Evolutionary conservation across 2,329 filamentous ascomycete genomes (phyloP).

Genomic region (Beauveria pseudobassiana): DNA sequence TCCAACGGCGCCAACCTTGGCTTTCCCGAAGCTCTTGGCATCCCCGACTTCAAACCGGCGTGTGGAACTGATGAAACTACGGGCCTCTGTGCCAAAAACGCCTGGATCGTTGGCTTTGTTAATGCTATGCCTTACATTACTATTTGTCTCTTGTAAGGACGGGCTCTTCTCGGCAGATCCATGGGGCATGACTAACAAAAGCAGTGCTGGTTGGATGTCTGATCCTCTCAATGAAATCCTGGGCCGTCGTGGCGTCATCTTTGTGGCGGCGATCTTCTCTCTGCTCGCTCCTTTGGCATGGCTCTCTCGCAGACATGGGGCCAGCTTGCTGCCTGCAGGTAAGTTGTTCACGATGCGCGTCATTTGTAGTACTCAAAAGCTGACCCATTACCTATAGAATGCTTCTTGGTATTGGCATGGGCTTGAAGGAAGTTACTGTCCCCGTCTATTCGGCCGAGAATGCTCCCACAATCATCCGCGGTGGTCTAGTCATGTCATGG

Average conservation of each 20-base stretch:
- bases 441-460: constrained; percentile 49
- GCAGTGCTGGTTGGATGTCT: constrained; percentile 51
- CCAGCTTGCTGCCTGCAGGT: constrained; percentile 47
- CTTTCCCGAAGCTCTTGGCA: constrained; percentile 37
- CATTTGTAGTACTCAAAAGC: not conserved
- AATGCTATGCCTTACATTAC: constrained; percentile 42
- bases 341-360: constrained; percentile 18
- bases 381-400: constrained; percentile 18
- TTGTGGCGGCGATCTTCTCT: constrained; percentile 55
- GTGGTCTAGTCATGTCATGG: constrained; percentile 27
- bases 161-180: not conserved
- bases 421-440: constrained; percentile 40
- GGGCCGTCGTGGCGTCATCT: constrained; percentile 58
- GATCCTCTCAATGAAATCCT: constrained; percentile 52
- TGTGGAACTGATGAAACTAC: constrained; percentile 27
- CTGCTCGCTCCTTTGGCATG: constrained; percentile 52
- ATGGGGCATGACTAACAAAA: constrained; percentile 13
- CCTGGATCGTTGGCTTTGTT: constrained; percentile 55
- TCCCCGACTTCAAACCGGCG: constrained; percentile 24
- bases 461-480: constrained; percentile 30
- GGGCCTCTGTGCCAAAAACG: constrained; percentile 36
- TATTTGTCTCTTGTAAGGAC: constrained; percentile 33
- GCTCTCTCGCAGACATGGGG: constrained; percentile 51
- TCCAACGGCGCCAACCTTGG: constrained; percentile 41
- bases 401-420: constrained; percentile 55